Conservation (phyloP, 176 grass and related monocot species). For the Oryza australiensis region DNA sequence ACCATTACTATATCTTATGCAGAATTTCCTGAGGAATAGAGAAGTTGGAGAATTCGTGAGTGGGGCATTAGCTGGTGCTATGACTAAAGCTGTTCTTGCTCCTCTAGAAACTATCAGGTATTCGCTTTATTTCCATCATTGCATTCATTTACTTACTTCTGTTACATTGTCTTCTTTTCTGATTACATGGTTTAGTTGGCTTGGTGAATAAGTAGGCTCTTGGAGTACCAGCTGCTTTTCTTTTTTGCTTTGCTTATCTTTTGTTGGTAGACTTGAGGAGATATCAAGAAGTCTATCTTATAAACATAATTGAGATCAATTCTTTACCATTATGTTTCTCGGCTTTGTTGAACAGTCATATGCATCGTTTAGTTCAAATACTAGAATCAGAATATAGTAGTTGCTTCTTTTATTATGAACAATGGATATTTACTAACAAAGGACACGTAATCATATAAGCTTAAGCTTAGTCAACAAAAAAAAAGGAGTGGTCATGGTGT, state of each 20-base stretch:
- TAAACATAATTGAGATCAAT: neutral
- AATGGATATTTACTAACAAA: neutral
- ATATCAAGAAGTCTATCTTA: neutral
- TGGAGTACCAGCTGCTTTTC: neutral
- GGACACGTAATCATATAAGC: neutral
- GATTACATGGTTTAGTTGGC: neutral
- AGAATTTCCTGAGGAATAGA: conserved; percentile 60
- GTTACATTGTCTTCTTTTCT: neutral
- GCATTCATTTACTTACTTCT: neutral
- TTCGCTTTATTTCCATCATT: neutral
- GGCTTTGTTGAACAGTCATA: neutral
- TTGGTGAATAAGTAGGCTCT: neutral
- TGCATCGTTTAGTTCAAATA: neutral
- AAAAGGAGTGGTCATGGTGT: neutral
- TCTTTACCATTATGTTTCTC: neutral
- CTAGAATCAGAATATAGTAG: neutral
- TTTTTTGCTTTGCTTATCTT: neutral
- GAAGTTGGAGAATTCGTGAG: conserved; percentile 77
- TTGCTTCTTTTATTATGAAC: neutral
- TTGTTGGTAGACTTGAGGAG: neutral
- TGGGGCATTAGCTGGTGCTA: conserved; percentile 86
- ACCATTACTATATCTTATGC: conserved; percentile 19
- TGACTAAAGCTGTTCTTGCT: conserved; percentile 85
- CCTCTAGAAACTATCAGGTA: conserved; percentile 89
- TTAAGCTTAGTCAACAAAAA: neutral